phyloP scores from a whole-genome alignment of 257 asterid genomes.

The Plantago elongata region DNA sequence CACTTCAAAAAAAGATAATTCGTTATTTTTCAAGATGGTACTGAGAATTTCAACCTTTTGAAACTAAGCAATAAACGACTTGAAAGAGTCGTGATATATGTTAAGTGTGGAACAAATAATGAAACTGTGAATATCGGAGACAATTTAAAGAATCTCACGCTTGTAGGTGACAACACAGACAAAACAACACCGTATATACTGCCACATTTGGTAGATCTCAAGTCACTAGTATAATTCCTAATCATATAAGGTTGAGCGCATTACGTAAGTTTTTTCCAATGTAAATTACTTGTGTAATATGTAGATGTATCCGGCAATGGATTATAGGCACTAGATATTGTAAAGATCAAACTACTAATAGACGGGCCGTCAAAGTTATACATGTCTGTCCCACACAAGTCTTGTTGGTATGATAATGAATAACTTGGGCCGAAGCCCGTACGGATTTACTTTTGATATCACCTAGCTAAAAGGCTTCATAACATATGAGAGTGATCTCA shows the following conservation, averaged over 20 bases:
- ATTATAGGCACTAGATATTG: conserved; percentile 47
- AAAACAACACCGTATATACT: conserved; percentile 52
- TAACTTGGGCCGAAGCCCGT: too few relatives aligned
- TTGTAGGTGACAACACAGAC: conserved; percentile 57
- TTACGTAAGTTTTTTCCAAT: background rate
- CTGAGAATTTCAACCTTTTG: conserved; percentile 43
- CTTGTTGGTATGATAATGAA: too few relatives aligned
- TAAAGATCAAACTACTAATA: too few relatives aligned
- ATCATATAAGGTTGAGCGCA: background rate
- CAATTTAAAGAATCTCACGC: conserved; percentile 32
- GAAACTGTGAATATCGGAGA: conserved; percentile 44
- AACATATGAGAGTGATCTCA: too few relatives aligned
- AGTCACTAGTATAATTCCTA: too few relatives aligned
- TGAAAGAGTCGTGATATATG: conserved; percentile 44
- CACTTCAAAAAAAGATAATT: too few relatives aligned
- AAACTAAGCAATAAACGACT: conserved; percentile 23
- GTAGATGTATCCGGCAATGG: conserved; percentile 47
- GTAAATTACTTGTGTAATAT: background rate
- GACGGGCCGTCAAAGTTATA: too few relatives aligned
- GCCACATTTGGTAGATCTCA: conserved; percentile 46
- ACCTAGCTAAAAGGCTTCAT: too few relatives aligned
- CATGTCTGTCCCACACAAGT: too few relatives aligned
- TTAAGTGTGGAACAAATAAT: conserved; percentile 45
- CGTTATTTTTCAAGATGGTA: conserved; percentile 44
- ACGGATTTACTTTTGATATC: too few relatives aligned